Evolutionary conservation across 2,329 filamentous ascomycete species (phyloP), one percentile per base, ranked within the genome.

Genomic region (Cercospora sojina): DNA sequence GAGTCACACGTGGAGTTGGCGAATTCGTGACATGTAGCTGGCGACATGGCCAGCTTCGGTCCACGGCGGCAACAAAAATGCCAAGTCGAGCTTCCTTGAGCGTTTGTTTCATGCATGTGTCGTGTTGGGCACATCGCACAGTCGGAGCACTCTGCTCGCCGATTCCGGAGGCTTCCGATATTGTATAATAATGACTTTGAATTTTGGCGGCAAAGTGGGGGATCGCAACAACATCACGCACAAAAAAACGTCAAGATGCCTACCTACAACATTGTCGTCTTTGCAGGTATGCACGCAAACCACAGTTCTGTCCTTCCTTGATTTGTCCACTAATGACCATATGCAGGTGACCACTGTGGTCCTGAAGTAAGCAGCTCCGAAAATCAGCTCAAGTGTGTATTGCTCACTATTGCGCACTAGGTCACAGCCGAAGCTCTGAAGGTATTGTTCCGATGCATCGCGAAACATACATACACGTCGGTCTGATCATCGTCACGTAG

Each of bases 371-470:
- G 86, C 75, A 69, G n/a, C 31, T 35, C 43, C 35, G 27, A 49
- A 51, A 10, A 51, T 49, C 20, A 23, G 20, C 35, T 60, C 16
- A 38, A 29, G 27, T 51, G 12, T 41, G 63, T 59, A 59, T 41
- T 56, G 20, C 31, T 29, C 51, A 72, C 62, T 57, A 32, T 68
- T 57, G 58, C 13, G 7, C 35, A 41, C 25, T 65, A 91, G 91
- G 91, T 97, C 70, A 88, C 92, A 65, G 87, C 88, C 70, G 93
- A 97, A 83, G 92, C 88, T 68, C 81, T 97, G 76, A 96, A 96
- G 87, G 91, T 93, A 35, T 20, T 4, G 9, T 55, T 35, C 20
- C 18, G 27, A 16, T 49, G 5, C 12, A n/a, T 51, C 20, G 20
- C 20, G 12, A 29, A 4, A 32, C 18, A 20, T 20, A 25, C 5